Conservation (phyloP, 768 basidiomycete species). For the Kwoniella bestiolae region DNA sequence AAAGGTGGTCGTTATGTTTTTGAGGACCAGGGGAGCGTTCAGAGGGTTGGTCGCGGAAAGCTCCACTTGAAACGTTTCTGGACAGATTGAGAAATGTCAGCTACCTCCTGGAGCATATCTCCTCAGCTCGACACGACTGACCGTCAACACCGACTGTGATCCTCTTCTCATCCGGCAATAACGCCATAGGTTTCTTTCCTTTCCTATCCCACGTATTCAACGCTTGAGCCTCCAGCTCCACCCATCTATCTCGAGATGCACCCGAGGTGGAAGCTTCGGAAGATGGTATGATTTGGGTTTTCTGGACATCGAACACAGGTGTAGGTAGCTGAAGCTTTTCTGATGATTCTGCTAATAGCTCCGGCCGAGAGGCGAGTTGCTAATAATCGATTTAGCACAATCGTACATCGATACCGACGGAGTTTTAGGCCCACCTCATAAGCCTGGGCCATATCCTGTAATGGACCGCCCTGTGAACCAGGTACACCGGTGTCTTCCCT, state of each 20-base stretch:
- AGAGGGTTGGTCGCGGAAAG: slow-evolving; percentile 56
- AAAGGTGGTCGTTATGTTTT: slow-evolving; percentile 32
- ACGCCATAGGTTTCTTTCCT: slow-evolving; percentile 46
- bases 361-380: slow-evolving; percentile 73
- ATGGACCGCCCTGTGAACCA: slow-evolving; percentile 65
- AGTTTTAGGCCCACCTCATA: slow-evolving; percentile 68
- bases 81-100: not conserved
- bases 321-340: slow-evolving; percentile 68
- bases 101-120: not conserved
- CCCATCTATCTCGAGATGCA: slow-evolving; percentile 62
- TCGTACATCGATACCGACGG: not conserved
- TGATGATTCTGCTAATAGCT: slow-evolving; percentile 58
- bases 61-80: slow-evolving; percentile 55
- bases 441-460: slow-evolving; percentile 89
- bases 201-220: slow-evolving; percentile 59
- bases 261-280: slow-evolving; percentile 60
- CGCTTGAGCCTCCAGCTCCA: slow-evolving; percentile 70
- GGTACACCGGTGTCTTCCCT: slow-evolving; percentile 49
- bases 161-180: slow-evolving; percentile 29
- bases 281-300: slow-evolving; percentile 66
- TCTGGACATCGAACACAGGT: slow-evolving; percentile 66
- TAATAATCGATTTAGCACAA: slow-evolving; percentile 57
- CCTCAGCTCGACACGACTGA: slow-evolving; percentile 17
- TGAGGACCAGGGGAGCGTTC: slow-evolving; percentile 52
- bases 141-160: slow-evolving; percentile 40